Percentiles rank a stretch among this genome's conserved stretches.
phyloP scores from a whole-genome alignment of 306 rosid genomes.

The Corylus avellana region DNA sequence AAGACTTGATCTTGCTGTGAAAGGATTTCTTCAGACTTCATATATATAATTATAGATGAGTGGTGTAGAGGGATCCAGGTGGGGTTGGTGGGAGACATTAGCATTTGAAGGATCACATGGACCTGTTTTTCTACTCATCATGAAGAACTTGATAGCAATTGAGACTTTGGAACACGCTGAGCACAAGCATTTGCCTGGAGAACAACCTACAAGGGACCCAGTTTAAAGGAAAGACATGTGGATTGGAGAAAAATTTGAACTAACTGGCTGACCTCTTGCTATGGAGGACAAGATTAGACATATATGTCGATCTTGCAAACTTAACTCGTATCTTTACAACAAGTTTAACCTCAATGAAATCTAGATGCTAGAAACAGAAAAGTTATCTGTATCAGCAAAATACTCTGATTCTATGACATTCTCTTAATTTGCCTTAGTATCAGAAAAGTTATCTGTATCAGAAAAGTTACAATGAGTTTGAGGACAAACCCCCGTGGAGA shows the following conservation, averaged over 20 bases:
- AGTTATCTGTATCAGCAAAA: background rate
- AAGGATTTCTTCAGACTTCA: background rate
- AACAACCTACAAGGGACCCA: background rate
- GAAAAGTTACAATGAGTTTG: background rate
- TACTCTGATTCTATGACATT: background rate
- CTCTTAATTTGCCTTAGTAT: background rate
- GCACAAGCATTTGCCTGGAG: background rate
- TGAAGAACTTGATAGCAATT: background rate
- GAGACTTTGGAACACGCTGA: background rate
- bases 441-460: too few species aligned
- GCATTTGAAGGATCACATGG: slow-evolving; percentile 15
- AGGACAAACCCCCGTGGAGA: background rate
- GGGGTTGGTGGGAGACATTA: background rate
- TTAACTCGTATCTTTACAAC: background rate
- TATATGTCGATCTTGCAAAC: background rate
- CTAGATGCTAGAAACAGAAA: background rate
- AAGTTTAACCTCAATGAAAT: background rate
- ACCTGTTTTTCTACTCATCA: background rate
- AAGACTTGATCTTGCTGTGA: slow-evolving; percentile 6
- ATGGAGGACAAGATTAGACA: background rate
- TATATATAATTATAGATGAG: background rate
- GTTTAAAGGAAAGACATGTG: background rate
- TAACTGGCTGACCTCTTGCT: too few species aligned
- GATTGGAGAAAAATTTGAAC: too few species aligned
- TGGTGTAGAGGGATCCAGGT: background rate